Base-by-base conservation (phyloP, 2,329 filamentous ascomycete genomes). In the Thermothelomyces thermophilus region DNA sequence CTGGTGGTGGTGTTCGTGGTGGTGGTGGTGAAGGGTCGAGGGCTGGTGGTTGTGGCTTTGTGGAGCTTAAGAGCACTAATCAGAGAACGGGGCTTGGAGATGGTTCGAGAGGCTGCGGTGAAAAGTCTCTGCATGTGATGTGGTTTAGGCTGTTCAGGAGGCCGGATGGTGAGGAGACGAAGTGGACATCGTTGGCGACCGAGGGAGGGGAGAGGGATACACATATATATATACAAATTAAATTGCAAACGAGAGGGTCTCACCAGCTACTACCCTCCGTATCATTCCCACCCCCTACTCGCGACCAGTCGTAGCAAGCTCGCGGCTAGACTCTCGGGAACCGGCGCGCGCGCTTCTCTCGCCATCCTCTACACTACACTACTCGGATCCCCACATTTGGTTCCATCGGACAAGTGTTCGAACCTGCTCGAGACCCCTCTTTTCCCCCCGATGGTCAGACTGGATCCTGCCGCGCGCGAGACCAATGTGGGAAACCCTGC, bases 21-120 rank as follows among this genome's bases (percentile, higher is more conserved):
- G 46, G 62, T 60, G 52, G 58, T 72, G 66, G 60, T 53, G 54
- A 66, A 48, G 46, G 24, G 54, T 54, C 17, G 28, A 19, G 17
- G 17, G 34, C 31, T 44, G 46, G 39, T 40, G 34, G 34, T 10
- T 24, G 39, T 52, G 53, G 56, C 54, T 9, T 16, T 13, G 26
- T 19, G 10, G 24, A n/a, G n/a, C n/a, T n/a, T n/a, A n/a, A n/a
- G n/a, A n/a, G n/a, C n/a, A n/a, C n/a, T n/a, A n/a, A n/a, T 30
- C 24, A 46, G 35, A 5, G 45, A 3, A 8, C 20, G 50, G 10
- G 45, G 9, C 28, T 41, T 48, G 16, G 20, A 13, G 22, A 52
- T 13, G n/a, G 37, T 26, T 11, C 50, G 45, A 9, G 45, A 36
- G 40, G 48, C 16, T 1, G 45, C 36, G 10, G 13, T 13, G 35